Evolutionary conservation across 2,329 filamentous ascomycete species (phyloP).

Genomic region (Helotiales sp.): DNA sequence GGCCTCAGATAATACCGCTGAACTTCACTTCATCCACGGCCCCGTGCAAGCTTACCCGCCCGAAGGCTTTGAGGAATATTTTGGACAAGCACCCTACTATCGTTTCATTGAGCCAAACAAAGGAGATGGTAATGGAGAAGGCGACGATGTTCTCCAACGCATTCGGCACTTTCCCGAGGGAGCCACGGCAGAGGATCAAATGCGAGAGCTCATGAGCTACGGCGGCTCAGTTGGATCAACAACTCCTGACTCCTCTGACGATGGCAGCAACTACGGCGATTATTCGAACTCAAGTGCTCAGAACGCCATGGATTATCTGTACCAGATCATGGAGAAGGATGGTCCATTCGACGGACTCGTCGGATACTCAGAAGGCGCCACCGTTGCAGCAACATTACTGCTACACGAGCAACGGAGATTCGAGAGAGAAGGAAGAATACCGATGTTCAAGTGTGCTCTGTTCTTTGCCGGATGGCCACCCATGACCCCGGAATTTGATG

Average conservation of each 20-base stretch:
- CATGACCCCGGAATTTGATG: conserved; percentile 51
- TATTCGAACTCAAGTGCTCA: conserved; percentile 31
- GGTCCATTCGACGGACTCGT: conserved; percentile 59
- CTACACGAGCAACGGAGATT: conserved; percentile 54
- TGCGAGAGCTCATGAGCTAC: conserved; percentile 36
- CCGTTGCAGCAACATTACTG: conserved; percentile 58
- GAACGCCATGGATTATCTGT: conserved; percentile 43
- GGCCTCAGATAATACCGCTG: conserved; percentile 51
- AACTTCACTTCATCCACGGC: conserved; percentile 58
- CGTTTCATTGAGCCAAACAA: conserved; percentile 59
- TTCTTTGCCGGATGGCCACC: conserved; percentile 62
- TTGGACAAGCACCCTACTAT: conserved; percentile 59
- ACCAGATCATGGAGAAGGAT: conserved; percentile 52
- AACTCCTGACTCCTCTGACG: conserved; percentile 18
- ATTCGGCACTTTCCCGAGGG: conserved; percentile 40
- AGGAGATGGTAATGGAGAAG: conserved; percentile 23
- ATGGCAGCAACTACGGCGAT: conserved; percentile 18
- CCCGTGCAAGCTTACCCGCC: conserved; percentile 56
- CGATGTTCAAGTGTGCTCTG: conserved; percentile 50
- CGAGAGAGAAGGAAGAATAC: conserved; percentile 40
- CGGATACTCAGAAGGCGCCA: conserved; percentile 65
- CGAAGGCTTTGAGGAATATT: conserved; percentile 60
- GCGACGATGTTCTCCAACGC: conserved; percentile 38
- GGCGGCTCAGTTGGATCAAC: conserved; percentile 8
- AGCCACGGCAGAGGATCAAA: conserved; percentile 38